Base-by-base conservation (phyloP, 305 asterid genomes). In the Rubia peregrina region DNA sequence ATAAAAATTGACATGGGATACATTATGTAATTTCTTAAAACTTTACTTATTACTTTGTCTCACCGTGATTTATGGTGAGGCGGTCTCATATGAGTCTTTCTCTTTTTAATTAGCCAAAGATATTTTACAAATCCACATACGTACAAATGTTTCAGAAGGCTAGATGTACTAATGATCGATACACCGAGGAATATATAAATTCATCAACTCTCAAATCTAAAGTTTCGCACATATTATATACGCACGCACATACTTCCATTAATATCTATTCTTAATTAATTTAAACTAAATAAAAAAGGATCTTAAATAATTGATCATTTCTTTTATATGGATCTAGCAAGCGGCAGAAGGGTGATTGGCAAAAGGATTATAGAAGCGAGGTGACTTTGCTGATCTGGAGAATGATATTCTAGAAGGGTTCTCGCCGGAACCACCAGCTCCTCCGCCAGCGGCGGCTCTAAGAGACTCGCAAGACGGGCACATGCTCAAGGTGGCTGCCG, bases 401-500 rank as follows among this genome's bases (percentile, higher is more conserved):
- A 77, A 74, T 62, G 82, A 72, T 8, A 75, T 71, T 64, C 71
- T 74, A 22, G 78, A 61, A 24, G 85, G 53, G n/a, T 48, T 69
- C 21, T 72, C 73, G 2, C 72, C 76, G 16, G 42, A 68, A 13
- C 24, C 67, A 17, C 40, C 48, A 7, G 26, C 41, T 11, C 56
- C 33, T 1, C 55, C 71, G 12, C 70, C 71, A 0, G 57, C 70
- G 11, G 53, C 69, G 22, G 64, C 61, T 14, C 65, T 63, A 7
- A 73, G 70, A 22, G 74, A 69, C 72, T 82, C 80, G 33, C 86
- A 82, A 8, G 82, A 77, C 5, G 80, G 78, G 49, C 86, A 82
- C 76, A 80, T 73, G 44, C 44, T 69, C 12, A 82, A 76, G 48
- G 83, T 73, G 59, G 85, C 77, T 1, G 82, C 77, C 41, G 85